Conservation (phyloP, 2,329 filamentous ascomycete species). For the Pseudogymnoascus sp. region DNA sequence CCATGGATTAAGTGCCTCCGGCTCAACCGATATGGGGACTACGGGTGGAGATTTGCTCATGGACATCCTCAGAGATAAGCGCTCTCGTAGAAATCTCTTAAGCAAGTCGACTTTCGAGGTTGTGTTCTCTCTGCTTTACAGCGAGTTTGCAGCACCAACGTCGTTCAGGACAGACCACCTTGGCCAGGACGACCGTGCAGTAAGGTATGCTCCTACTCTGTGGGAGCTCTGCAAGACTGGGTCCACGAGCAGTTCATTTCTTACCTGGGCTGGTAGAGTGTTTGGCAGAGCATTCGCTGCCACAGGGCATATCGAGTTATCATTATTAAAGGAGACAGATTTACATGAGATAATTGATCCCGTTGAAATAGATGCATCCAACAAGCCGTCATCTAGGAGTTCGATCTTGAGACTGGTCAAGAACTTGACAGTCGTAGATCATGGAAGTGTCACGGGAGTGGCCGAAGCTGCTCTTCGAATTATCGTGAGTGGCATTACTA, state of each 20-base stretch:
- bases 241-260: conserved; percentile 57
- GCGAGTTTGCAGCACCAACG: conserved; percentile 57
- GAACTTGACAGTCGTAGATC: conserved; percentile 49
- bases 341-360: conserved; percentile 28
- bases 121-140: conserved; percentile 65
- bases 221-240: conserved; percentile 68
- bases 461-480: conserved; percentile 52
- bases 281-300: conserved; percentile 77
- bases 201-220: conserved; percentile 54
- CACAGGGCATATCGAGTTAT: conserved; percentile 57
- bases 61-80: conserved; percentile 69
- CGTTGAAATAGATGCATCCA: not conserved
- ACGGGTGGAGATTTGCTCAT: conserved; percentile 72
- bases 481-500: conserved; percentile 38
- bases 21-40: conserved; percentile 59
- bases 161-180: conserved; percentile 58
- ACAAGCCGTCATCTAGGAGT: conserved; percentile 42
- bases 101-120: conserved; percentile 60
- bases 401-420: conserved; percentile 54
- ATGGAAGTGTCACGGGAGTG: conserved; percentile 47
- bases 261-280: conserved; percentile 77
- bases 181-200: conserved; percentile 55
- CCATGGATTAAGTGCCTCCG: conserved; percentile 55
- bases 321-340: conserved; percentile 51
- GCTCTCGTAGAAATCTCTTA: conserved; percentile 52